phyloP scores from a whole-genome alignment of 805 yeast genomes.

The Yamadazyma olivae region DNA sequence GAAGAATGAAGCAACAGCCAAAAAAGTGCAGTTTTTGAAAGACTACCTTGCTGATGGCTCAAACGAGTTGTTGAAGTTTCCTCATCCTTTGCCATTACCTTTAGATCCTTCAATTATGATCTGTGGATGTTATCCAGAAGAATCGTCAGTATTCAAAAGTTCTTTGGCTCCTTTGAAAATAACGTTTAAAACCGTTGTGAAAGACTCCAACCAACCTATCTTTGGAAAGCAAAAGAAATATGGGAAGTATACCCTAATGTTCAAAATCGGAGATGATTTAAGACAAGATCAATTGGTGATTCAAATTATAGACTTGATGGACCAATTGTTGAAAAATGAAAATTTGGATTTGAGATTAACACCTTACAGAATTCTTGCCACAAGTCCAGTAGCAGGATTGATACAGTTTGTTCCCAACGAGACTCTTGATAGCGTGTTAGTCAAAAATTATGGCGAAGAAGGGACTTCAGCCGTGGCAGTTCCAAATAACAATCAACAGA shows the following conservation, averaged over 20 bases:
- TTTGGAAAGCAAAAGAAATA: conserved; percentile 31
- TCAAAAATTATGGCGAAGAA: conserved; percentile 7
- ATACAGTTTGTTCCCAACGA: conserved; percentile 94
- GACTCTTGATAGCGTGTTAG: conserved; percentile 74
- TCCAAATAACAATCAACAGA: not conserved
- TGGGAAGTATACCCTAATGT: conserved; percentile 74
- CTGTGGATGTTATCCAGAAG: conserved; percentile 74
- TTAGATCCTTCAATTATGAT: conserved; percentile 76
- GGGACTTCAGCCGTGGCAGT: not conserved
- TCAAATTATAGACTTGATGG: conserved; percentile 90
- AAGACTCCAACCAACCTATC: conserved; percentile 15
- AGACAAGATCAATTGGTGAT: conserved; percentile 97
- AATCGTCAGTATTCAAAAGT: conserved; percentile 85
- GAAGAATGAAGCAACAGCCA: conserved; percentile 72
- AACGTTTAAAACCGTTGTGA: conserved; percentile 58
- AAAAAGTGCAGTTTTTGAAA: conserved; percentile 67
- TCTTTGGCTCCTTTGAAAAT: conserved; percentile 86
- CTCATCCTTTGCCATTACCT: conserved; percentile 66
- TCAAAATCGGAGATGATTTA: conserved; percentile 92
- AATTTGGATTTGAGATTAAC: conserved; percentile 83
- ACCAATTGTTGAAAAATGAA: conserved; percentile 80
- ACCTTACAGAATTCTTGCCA: conserved; percentile 88
- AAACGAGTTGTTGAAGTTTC: conserved; percentile 35
- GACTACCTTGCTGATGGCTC: conserved; percentile 50
- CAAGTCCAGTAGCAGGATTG: conserved; percentile 88